Evolutionary conservation across 306 rosid species (phyloP), one percentile per base, ranked within the genome.

Genomic region (Amphicarpaea edgeworthii): DNA sequence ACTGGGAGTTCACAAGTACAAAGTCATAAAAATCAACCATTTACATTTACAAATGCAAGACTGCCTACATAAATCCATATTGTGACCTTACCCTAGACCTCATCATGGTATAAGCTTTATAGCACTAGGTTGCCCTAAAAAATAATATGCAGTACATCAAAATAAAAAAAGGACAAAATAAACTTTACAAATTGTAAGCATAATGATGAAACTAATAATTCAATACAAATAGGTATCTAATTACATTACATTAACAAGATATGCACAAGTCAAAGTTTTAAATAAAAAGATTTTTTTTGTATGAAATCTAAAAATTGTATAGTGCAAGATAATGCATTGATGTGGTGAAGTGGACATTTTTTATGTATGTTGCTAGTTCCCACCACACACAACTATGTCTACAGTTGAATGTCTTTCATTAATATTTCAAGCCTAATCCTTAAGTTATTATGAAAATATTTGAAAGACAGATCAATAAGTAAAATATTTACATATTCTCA

Each of bases 351-450:
- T 71, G 65, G 64, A 28, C 37, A 14, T 30, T n/a, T 34, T 34
- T 28, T 63, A 55, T 34, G 12, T 40, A 43, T 60, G 26, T 17
- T 42, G 66, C 53, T 46, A 60, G 26, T 17, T 42, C 58, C 53
- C 47, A 60, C 61, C 51, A 68, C n/a, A 50, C 72, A 26, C 80
- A 71, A 58, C 70, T 46, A 49, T 45, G 58, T 64, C 63, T 28
- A 68, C 54, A 66, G 58, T 32, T 32, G 5, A 3, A 32, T 3
- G 37, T 32, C n/a, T 32, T 32, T 32, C 5, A 32, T 32, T 32
- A 0, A 32, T 32, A 32, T 32, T 32, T 32, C 30, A 26, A 3
- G 3, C 30, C 3, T 3, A 26, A 1, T 26, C 2, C 1, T 1
- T 26, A 1, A 26, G 30, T 26, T 32, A 32, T 2, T 3, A 32